Base-by-base conservation (phyloP, 441 rosid genomes). In the Monsonia emarginata region DNA sequence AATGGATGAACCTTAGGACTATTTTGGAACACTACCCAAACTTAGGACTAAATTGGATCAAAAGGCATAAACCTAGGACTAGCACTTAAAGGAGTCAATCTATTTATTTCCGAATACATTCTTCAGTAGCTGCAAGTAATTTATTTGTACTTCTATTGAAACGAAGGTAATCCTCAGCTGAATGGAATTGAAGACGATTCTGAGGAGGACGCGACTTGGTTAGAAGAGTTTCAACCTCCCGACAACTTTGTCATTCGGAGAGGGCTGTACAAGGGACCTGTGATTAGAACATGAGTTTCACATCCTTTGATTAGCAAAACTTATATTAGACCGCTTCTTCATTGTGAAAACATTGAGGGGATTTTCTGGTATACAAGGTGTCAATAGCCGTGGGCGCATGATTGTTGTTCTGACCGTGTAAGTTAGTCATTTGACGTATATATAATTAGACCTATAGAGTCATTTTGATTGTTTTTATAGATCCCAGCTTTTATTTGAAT, bases 171-270 rank as follows among this genome's bases (percentile, higher is more conserved):
- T 71, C 66, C 85, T 3, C 85, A 87, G 75, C 72, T 72, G 76
- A 82, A 79, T 61, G 89, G 84, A 69, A 84, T 65, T 65, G 76
- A 77, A 13, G 69, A 44, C 16, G 52, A 44, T 14, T 44, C 78
- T 11, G 81, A 89, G 13, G 81, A 89, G 13, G 78, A 82, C 21
- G 73, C 82, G 38, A 75, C 86, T 54, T 85, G 92, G 92, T 79
- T 87, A 19, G 89, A 87, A 81, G 92, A 87, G 79, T 85, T 77
- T 79, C 89, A 82, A 68, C 92, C 85, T 57, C 89, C 92, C 8
- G 89, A 87, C 72, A 78, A 80, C 82, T 87, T 87, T 73, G 85
- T 87, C 74, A 87, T 87, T 30, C 76, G 82, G 74, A 82, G 85
- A 82, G 92, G 86, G 76, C 61, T 67, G 63, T 87, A 87, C 75